A percentile compares a stretch with the other conserved stretches of the same genome.
Conservation (phyloP, 371 early-diverging fungal species). For the Mortierella sp. region DNA sequence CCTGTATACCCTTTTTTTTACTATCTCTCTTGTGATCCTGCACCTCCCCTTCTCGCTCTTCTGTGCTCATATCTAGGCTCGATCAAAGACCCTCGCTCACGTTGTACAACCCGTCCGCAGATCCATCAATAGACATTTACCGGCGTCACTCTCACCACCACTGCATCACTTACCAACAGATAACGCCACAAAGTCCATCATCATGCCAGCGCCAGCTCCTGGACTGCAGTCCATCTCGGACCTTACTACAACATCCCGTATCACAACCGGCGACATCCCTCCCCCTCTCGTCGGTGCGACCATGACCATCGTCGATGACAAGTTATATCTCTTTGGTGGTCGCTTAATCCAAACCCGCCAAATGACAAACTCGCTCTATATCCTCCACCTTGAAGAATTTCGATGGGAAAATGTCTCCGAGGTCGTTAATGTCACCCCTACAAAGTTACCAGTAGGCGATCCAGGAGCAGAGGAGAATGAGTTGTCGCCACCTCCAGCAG, state of each 20-base stretch:
- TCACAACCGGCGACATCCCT: slow-evolving; percentile 82
- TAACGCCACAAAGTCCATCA: background rate
- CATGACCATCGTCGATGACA: slow-evolving; percentile 74
- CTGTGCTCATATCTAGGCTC: background rate
- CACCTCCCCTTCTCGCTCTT: background rate
- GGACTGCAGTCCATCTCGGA: slow-evolving; percentile 78
- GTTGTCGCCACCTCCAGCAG: slow-evolving; percentile 61
- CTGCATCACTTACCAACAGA: background rate
- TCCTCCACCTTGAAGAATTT: slow-evolving; percentile 72
- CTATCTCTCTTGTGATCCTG: background rate
- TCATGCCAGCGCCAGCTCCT: slow-evolving; percentile 54
- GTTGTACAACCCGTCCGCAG: background rate
- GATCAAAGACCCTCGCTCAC: background rate
- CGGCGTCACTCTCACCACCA: background rate
- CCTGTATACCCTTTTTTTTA: background rate
- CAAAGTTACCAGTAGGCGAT: slow-evolving; percentile 38
- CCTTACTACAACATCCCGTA: slow-evolving; percentile 75
- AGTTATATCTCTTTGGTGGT: slow-evolving; percentile 84
- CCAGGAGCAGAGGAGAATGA: slow-evolving; percentile 46
- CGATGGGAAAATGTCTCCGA: slow-evolving; percentile 66
- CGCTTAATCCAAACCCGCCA: slow-evolving; percentile 74
- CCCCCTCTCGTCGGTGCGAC: slow-evolving; percentile 85
- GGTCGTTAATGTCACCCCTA: slow-evolving; percentile 33
- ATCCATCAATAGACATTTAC: background rate
- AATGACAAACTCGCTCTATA: slow-evolving; percentile 81